Evolutionary conservation across 2,329 filamentous ascomycete species (phyloP).

Genomic region (Stagonosporopsis chrysanthemi): DNA sequence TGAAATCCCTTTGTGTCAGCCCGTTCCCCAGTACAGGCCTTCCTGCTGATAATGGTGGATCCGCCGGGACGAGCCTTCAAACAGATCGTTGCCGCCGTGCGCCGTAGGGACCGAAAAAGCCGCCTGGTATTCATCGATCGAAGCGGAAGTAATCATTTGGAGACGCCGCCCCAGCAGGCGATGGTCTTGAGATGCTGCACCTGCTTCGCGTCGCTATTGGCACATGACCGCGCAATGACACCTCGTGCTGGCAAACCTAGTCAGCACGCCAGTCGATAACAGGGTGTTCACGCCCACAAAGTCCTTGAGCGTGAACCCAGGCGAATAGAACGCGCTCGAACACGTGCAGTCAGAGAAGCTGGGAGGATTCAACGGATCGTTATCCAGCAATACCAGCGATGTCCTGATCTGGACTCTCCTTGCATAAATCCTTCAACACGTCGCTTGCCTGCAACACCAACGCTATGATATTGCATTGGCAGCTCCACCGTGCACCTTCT

Average conservation of each 20-base stretch:
- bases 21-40: neutral
- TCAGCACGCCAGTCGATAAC: neutral
- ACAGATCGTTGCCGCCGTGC: neutral
- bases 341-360: neutral
- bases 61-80: conserved; percentile 6
- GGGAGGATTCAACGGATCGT: conserved; percentile 6
- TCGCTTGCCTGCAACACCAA: conserved; percentile 2
- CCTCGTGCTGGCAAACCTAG: neutral
- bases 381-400: neutral
- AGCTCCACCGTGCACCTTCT: conserved; percentile 3
- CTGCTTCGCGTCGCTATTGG: neutral
- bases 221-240: neutral
- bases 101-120: neutral
- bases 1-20: conserved; percentile 6
- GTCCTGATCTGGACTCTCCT: conserved; percentile 1
- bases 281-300: conserved; percentile 1
- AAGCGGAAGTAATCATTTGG: neutral
- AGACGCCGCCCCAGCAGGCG: neutral
- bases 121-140: neutral
- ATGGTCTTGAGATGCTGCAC: too few relatives aligned
- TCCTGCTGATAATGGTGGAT: conserved; percentile 5
- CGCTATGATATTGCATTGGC: neutral
- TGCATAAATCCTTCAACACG: conserved; percentile 9
- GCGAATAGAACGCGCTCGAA: neutral
- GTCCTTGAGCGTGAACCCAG: neutral